These are phyloP conservation scores for Microcyclospora pomicola DNA, from an alignment of 2,329 filamentous ascomycete genomes.

Conservation along the genomic window DNA sequence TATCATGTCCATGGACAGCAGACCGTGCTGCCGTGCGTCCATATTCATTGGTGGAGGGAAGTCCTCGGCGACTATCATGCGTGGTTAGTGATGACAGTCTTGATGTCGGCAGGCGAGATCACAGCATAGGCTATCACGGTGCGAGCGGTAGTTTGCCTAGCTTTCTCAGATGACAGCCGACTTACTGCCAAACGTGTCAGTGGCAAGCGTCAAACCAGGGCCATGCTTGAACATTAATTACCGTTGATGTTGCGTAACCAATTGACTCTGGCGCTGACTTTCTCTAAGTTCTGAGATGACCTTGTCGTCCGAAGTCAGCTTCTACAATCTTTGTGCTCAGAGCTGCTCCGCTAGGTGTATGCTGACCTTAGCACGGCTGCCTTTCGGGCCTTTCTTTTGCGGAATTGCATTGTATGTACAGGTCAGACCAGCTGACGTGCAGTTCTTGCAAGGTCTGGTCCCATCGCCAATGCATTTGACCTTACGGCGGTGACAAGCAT, in stretches of 20 bases:
- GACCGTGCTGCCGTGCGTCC: conserved; percentile 27
- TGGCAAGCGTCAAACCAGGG: no score
- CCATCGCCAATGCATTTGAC: conserved; percentile 39
- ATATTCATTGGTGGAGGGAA: no score
- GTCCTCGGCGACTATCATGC: no score
- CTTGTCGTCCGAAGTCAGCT: no score
- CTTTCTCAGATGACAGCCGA: no score
- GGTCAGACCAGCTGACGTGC: conserved; percentile 42
- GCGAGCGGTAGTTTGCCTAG: no score
- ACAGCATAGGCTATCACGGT: conserved; percentile 26
- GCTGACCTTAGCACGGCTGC: conserved; percentile 39
- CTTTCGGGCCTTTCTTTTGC: conserved; percentile 50
- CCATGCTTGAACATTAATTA: no score
- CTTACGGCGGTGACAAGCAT: conserved; percentile 33
- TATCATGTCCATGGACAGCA: conserved; percentile 38
- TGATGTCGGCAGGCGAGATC: no score
- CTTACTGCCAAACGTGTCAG: no score
- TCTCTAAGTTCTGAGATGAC: conserved; percentile 49
- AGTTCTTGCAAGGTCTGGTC: conserved; percentile 45
- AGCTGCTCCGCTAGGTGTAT: no score
- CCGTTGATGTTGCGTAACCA: conserved; percentile 25
- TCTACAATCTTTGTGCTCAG: no score
- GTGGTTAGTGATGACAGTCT: no score
- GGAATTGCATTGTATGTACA: conserved; percentile 53
- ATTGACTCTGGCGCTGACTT: conserved; percentile 34